Percentiles rank a stretch among this genome's conserved stretches.
Conservation (phyloP, 164 flowering plant species). For the Macadamia tetraphylla region DNA sequence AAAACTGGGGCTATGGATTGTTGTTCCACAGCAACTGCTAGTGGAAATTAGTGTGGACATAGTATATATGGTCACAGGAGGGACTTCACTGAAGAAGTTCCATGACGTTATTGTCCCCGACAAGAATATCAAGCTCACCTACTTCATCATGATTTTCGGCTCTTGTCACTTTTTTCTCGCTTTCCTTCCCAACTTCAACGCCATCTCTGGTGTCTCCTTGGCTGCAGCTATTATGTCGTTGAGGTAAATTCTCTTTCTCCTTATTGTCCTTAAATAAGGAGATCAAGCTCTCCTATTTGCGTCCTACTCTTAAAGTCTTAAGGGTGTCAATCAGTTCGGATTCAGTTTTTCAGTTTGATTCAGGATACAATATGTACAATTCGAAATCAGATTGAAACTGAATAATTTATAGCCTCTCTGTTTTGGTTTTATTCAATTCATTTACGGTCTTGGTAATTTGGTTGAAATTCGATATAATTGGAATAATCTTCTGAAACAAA, state of each 20-base stretch:
- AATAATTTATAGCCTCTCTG: too few relatives aligned
- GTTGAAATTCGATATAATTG: too few relatives aligned
- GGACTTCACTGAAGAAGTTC: conserved; percentile 51
- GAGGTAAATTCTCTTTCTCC: conserved; percentile 31
- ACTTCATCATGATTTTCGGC: conserved; percentile 56
- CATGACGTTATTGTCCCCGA: conserved; percentile 31
- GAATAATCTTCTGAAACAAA: too few relatives aligned
- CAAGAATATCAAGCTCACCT: conserved; percentile 38
- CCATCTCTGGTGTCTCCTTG: conserved; percentile 49
- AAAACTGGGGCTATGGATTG: conserved; percentile 48
- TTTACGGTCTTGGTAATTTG: too few relatives aligned
- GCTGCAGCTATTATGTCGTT: conserved; percentile 71
- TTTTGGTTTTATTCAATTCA: too few relatives aligned
- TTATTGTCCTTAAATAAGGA: background rate
- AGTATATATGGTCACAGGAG: conserved; percentile 70
- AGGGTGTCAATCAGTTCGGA: too few relatives aligned
- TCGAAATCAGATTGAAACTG: too few relatives aligned
- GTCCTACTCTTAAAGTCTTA: too few relatives aligned
- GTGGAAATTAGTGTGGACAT: conserved; percentile 54
- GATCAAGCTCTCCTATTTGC: too few relatives aligned
- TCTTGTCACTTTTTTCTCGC: conserved; percentile 51
- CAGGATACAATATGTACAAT: too few relatives aligned
- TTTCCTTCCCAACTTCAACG: conserved; percentile 61
- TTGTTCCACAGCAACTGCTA: conserved; percentile 53
- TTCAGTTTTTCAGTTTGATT: too few relatives aligned